Conservation (phyloP, 768 basidiomycete species). For the Suillus spraguei region DNA sequence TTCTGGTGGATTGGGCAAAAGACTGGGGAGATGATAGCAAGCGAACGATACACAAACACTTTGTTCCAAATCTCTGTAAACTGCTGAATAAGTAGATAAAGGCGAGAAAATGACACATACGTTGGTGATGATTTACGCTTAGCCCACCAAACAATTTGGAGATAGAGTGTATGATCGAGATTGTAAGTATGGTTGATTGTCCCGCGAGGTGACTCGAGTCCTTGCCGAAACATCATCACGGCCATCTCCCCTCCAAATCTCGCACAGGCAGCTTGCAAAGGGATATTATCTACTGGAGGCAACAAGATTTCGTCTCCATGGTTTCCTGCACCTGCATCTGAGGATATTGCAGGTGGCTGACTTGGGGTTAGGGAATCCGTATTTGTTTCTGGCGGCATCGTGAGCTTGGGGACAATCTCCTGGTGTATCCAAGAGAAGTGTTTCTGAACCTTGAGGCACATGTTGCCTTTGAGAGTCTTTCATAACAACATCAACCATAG, state of each 20-base stretch:
- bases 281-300: neutral
- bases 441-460: neutral
- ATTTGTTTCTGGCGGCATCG: no score
- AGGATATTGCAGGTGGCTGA: neutral
- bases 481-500: no score
- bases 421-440: neutral
- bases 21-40: constrained; percentile 15
- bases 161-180: constrained; percentile 31
- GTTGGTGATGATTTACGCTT: constrained; percentile 28
- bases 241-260: constrained; percentile 23
- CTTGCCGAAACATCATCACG: constrained; percentile 22
- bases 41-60: constrained; percentile 49
- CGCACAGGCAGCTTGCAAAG: neutral
- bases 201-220: constrained; percentile 17
- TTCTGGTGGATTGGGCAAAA: no score
- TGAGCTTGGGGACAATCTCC: no score
- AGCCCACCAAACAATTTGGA: constrained; percentile 39
- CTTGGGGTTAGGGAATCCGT: neutral
- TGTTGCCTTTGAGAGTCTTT: no score
- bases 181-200: constrained; percentile 27
- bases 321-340: neutral
- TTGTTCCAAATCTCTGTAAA: constrained; percentile 33
- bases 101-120: constrained; percentile 30
- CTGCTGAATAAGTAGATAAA: neutral
- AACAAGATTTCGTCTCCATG: neutral